These are phyloP conservation scores for Verticillium nubilum DNA, from an alignment of 2,329 filamentous ascomycete species.

Conservation along the genomic window DNA sequence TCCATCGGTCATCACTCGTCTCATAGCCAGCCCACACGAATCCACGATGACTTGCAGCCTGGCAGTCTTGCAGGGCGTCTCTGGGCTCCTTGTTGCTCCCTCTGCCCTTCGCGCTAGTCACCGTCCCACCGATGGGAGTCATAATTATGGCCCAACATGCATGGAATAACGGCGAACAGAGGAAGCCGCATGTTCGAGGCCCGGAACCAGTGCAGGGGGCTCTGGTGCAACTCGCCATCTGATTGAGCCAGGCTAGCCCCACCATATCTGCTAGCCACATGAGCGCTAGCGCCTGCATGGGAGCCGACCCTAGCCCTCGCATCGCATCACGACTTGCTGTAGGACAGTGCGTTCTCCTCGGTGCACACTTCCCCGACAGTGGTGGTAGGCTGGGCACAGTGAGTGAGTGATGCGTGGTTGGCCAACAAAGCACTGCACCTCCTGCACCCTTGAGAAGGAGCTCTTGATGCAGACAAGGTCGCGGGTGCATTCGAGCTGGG, in stretches of 20 bases:
- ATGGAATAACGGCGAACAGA: not conserved
- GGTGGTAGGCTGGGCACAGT: no score
- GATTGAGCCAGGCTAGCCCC: not conserved
- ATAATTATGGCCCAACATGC: not conserved
- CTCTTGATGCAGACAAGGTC: not conserved
- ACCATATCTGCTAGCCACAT: not conserved
- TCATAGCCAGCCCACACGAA: not conserved
- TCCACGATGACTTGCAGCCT: not conserved
- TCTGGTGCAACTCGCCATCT: not conserved
- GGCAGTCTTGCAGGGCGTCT: not conserved
- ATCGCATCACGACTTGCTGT: not conserved
- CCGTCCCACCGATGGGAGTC: not conserved
- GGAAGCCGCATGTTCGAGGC: not conserved
- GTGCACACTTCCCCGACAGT: not conserved
- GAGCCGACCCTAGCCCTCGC: slow-evolving; percentile 1
- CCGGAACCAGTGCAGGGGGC: not conserved
- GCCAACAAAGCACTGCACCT: no score
- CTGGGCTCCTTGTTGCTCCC: not conserved
- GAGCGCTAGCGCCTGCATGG: not conserved
- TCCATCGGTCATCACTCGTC: not conserved
- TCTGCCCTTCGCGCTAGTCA: not conserved
- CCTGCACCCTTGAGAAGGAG: not conserved
- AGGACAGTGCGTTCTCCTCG: not conserved
- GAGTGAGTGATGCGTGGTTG: no score
- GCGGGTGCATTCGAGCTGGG: not conserved